Conservation (phyloP, 2,329 filamentous ascomycete genomes). For the Trichophyton simii region DNA sequence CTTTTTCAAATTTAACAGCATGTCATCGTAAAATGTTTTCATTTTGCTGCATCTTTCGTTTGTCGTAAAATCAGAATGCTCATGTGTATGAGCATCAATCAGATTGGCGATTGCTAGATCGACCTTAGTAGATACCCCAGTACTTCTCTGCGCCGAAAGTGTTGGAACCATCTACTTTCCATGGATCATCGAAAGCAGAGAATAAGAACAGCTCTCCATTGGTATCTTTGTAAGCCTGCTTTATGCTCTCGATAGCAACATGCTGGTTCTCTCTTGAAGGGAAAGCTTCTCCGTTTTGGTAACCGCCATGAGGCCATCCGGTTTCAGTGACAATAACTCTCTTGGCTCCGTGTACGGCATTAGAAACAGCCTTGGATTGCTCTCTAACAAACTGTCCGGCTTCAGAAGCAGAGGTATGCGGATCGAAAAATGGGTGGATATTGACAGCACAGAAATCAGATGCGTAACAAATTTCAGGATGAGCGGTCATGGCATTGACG, state of each 20-base stretch:
- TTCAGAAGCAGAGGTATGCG: slow-evolving; percentile 42
- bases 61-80: not conserved
- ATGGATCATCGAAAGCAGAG: slow-evolving; percentile 65
- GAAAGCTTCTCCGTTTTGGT: slow-evolving; percentile 53
- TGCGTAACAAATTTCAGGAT: slow-evolving; percentile 56
- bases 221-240: slow-evolving; percentile 40
- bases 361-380: slow-evolving; percentile 39
- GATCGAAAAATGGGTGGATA: slow-evolving; percentile 73
- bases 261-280: slow-evolving; percentile 56
- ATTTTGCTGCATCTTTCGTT: not conserved
- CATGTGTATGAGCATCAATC: not conserved
- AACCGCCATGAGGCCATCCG: slow-evolving; percentile 66
- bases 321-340: slow-evolving; percentile 65
- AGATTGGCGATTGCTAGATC: not conserved
- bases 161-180: slow-evolving; percentile 54
- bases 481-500: slow-evolving; percentile 51
- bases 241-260: slow-evolving; percentile 53
- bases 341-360: slow-evolving; percentile 41
- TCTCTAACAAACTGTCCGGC: slow-evolving; percentile 56
- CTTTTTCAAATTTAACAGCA: not conserved
- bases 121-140: slow-evolving; percentile 45
- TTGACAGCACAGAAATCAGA: slow-evolving; percentile 75
- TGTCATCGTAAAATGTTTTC: not conserved
- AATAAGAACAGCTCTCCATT: slow-evolving; percentile 53
- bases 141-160: slow-evolving; percentile 63